A percentile compares a stretch with the other conserved stretches of the same genome.
Conservation (phyloP, 129 eudicot genomes). For the Artemisia argyi region DNA sequence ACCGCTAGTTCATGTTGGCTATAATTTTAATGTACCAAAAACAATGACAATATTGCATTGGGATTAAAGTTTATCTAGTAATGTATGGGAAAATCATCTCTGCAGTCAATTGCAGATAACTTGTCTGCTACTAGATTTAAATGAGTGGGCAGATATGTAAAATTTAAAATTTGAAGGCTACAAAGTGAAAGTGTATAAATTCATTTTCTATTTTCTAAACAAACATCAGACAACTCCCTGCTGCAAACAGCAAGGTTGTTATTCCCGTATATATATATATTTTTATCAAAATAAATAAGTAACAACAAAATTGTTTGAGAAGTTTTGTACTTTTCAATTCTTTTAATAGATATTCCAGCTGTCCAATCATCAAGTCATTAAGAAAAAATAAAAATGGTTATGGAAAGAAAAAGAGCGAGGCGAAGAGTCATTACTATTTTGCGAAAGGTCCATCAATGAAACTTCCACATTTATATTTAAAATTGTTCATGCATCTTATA, state of each 20-base stretch:
- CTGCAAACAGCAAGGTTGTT: too few relatives aligned
- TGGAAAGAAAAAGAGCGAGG: not conserved
- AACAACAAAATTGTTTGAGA: not conserved
- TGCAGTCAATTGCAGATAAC: too few relatives aligned
- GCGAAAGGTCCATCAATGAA: conserved; percentile 3
- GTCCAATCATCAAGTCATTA: conserved; percentile 15
- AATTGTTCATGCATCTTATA: too few relatives aligned
- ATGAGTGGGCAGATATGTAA: too few relatives aligned
- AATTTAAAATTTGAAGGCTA: too few relatives aligned
- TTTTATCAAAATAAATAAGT: not conserved
- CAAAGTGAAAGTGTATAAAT: too few relatives aligned
- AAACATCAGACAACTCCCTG: too few relatives aligned
- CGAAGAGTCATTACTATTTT: conserved; percentile 1
- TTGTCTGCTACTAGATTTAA: too few relatives aligned
- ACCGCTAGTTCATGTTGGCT: too few relatives aligned
- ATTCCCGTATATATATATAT: too few relatives aligned
- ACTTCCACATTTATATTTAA: not conserved
- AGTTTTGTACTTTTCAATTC: conserved; percentile 4
- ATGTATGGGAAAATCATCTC: too few relatives aligned
- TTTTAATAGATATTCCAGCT: not conserved
- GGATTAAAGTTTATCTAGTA: not conserved
- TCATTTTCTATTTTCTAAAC: too few relatives aligned
- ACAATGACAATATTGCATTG: not conserved
- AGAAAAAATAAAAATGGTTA: not conserved
- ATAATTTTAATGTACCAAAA: not conserved